phyloP scores from a whole-genome alignment of 2,329 filamentous ascomycete species.

The Fusarium ramigenum region DNA sequence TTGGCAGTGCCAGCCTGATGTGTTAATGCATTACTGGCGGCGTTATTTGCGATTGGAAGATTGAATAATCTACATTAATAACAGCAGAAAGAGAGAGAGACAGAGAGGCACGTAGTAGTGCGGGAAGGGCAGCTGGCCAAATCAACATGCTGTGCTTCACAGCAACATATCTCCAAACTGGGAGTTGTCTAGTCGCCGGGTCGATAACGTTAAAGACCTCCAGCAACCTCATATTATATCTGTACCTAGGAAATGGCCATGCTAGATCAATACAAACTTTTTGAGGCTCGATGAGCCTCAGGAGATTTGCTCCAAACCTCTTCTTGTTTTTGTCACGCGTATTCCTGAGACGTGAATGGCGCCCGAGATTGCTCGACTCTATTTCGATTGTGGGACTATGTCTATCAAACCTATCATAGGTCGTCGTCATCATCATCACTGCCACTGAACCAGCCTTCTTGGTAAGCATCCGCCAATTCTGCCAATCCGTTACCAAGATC shows the following conservation, averaged over 20 bases:
- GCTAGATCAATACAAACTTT: slow-evolving; percentile 46
- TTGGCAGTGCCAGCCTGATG: slow-evolving; percentile 21
- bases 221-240: slow-evolving; percentile 26
- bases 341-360: neutral
- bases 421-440: slow-evolving; percentile 76
- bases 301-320: neutral
- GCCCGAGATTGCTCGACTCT: neutral
- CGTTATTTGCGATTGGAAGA: slow-evolving; percentile 22
- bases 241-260: slow-evolving; percentile 45
- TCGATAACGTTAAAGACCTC: slow-evolving; percentile 3
- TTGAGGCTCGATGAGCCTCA: slow-evolving; percentile 22
- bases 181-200: neutral
- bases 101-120: slow-evolving; percentile 10
- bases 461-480: slow-evolving; percentile 86
- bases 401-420: slow-evolving; percentile 26
- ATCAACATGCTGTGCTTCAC: neutral
- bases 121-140: slow-evolving; percentile 3
- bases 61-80: slow-evolving; percentile 40
- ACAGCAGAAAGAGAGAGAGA: slow-evolving; percentile 2
- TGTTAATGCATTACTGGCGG: slow-evolving; percentile 23
- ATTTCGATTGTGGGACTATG: neutral
- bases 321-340: neutral
- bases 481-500: slow-evolving; percentile 81
- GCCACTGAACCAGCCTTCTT: slow-evolving; percentile 85
- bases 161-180: neutral